Conservation (phyloP, 441 rosid species). For the Aleurites moluccanus region DNA sequence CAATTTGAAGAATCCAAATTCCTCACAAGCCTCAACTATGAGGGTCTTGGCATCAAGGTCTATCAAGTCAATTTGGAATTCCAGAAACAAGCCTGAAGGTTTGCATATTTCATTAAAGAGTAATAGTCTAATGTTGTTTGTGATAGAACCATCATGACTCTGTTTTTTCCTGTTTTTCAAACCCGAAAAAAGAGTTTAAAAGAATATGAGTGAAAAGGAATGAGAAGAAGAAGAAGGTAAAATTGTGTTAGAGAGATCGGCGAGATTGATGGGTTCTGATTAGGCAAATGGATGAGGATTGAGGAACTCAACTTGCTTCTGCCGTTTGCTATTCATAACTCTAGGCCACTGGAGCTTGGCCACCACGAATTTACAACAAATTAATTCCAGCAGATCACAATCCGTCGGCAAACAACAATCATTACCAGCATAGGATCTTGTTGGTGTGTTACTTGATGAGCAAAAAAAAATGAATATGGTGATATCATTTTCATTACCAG, state of each 20-base stretch:
- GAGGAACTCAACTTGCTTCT: too few species aligned
- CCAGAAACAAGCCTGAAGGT: slow-evolving; percentile 33
- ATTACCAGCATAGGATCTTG: too few species aligned
- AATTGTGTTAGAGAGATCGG: slow-evolving; percentile 4
- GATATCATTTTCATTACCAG: too few species aligned
- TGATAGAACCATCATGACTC: slow-evolving; percentile 63
- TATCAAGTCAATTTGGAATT: slow-evolving; percentile 56
- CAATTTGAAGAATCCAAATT: slow-evolving; percentile 82
- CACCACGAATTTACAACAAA: too few species aligned
- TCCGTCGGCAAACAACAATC: too few species aligned
- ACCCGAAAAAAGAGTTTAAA: too few species aligned
- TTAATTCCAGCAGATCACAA: too few species aligned
- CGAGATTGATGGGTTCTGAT: slow-evolving; percentile 11
- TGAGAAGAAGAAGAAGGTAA: not conserved
- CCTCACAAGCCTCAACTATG: slow-evolving; percentile 60
- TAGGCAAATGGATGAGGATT: too few species aligned
- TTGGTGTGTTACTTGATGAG: too few species aligned
- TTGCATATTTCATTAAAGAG: slow-evolving; percentile 54
- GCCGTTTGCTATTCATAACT: too few species aligned
- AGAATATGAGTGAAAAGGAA: not conserved
- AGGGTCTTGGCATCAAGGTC: slow-evolving; percentile 52
- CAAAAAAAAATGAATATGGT: too few species aligned
- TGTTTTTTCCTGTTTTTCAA: not conserved
- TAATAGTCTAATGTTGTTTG: slow-evolving; percentile 52
- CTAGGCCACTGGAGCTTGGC: too few species aligned